Evolutionary conservation across 2,329 filamentous ascomycete species (phyloP).

Genomic region (Trichoderma atroviride): DNA sequence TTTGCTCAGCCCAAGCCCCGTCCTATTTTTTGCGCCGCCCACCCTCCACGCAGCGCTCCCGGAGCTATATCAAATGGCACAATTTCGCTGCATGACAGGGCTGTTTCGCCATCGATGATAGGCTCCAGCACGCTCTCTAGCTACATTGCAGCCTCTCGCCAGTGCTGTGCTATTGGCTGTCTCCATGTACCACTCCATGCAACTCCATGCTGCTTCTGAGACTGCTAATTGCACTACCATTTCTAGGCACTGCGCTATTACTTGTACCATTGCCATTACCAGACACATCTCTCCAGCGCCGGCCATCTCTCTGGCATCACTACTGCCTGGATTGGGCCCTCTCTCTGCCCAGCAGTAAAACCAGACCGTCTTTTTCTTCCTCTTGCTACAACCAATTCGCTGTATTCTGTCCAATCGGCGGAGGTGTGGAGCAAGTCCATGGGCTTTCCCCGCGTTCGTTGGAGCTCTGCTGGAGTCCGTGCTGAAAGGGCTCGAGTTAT

Average conservation of each 20-base stretch:
- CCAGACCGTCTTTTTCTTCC: background rate
- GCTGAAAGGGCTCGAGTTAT: background rate
- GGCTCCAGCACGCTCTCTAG: background rate
- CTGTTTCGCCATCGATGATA: background rate
- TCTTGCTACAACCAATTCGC: background rate
- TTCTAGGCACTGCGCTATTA: background rate
- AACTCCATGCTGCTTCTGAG: background rate
- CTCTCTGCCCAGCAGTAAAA: background rate
- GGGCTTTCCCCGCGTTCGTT: constrained; percentile 19
- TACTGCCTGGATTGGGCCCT: background rate
- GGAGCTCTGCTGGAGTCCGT: background rate
- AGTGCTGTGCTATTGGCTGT: background rate
- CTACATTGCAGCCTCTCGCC: background rate
- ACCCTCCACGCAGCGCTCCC: background rate
- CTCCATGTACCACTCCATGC: background rate
- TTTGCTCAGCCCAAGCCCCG: constrained; percentile 18
- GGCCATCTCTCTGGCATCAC: background rate
- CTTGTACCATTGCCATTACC: background rate
- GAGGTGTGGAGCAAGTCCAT: constrained; percentile 9
- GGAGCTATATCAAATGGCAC: constrained; percentile 15
- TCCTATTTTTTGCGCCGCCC: constrained; percentile 4
- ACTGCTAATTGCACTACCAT: background rate
- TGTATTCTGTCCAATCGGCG: background rate
- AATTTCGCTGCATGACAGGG: constrained; percentile 12
- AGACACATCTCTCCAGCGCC: background rate